These are phyloP conservation scores for Thielaviopsis populi DNA, from an alignment of 2,329 filamentous ascomycete species.

Conservation along the genomic window DNA sequence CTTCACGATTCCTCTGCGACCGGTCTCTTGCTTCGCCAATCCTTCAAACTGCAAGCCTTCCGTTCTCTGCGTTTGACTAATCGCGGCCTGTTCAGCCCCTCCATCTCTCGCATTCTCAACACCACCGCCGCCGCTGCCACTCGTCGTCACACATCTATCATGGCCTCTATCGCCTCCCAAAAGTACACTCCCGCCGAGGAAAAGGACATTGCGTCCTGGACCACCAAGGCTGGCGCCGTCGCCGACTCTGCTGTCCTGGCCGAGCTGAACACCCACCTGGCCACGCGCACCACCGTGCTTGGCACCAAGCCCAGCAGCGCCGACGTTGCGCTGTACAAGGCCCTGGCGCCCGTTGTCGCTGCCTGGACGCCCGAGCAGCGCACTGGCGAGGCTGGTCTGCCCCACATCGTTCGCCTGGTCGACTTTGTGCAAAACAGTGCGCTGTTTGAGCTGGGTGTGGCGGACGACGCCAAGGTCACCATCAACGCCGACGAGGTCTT, in stretches of 20 bases:
- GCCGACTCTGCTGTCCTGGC: slow-evolving; percentile 52
- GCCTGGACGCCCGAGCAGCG: slow-evolving; percentile 73
- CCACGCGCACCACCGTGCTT: slow-evolving; percentile 75
- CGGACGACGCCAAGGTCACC: slow-evolving; percentile 57
- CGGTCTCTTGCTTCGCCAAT: slow-evolving; percentile 25
- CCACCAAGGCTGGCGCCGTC: slow-evolving; percentile 35
- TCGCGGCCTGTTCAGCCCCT: slow-evolving; percentile 26
- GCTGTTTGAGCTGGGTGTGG: slow-evolving; percentile 55
- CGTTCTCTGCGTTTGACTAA: slow-evolving; percentile 27
- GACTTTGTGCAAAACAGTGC: slow-evolving; percentile 90
- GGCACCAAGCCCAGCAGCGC: slow-evolving; percentile 80
- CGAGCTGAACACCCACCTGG: slow-evolving; percentile 72
- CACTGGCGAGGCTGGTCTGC: slow-evolving; percentile 76
- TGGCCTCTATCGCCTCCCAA: slow-evolving; percentile 50
- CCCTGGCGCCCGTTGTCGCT: slow-evolving; percentile 60
- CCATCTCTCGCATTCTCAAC: slow-evolving; percentile 25
- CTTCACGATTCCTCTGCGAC: slow-evolving; percentile 29
- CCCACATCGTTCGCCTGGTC: slow-evolving; percentile 78
- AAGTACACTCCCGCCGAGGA: slow-evolving; percentile 68
- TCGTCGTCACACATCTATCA: slow-evolving; percentile 30
- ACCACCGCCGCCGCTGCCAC: slow-evolving; percentile 21
- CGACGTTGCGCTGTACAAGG: slow-evolving; percentile 69
- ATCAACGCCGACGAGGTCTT: slow-evolving; percentile 69
- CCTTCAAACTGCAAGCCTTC: slow-evolving; percentile 29
- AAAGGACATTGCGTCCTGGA: slow-evolving; percentile 79